These are phyloP conservation scores for Cephalotrichum gorgonifer DNA, from an alignment of 2,329 filamentous ascomycete species.

Conservation along the genomic window DNA sequence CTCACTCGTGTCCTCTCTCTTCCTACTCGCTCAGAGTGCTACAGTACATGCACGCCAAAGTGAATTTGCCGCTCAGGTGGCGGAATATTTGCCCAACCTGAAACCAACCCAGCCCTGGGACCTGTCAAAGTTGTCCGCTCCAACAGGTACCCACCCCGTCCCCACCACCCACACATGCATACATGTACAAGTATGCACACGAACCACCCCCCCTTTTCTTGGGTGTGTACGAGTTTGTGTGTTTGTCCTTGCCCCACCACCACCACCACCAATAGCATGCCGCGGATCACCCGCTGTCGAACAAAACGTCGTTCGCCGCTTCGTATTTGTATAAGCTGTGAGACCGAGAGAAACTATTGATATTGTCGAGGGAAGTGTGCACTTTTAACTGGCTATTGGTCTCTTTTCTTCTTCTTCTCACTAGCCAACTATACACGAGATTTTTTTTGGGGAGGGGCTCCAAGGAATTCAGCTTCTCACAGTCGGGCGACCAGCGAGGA, in stretches of 20 bases:
- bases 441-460: no score
- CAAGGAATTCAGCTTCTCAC: no score
- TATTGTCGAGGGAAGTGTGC: no score
- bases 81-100: conserved; percentile 3
- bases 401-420: no score
- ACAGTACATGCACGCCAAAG: no score
- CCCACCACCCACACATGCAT: background rate
- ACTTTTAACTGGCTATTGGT: background rate
- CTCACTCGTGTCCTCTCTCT: no score
- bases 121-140: background rate
- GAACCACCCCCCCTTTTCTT: no score
- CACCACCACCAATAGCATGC: background rate
- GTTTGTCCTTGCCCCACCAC: background rate
- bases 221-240: background rate
- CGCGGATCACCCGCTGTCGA: background rate
- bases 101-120: conserved; percentile 5
- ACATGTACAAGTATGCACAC: no score
- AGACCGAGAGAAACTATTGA: no score
- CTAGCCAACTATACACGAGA: no score
- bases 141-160: background rate
- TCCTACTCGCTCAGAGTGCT: no score
- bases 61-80: conserved; percentile 3
- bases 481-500: no score
- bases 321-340: background rate
- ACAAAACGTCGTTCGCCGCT: background rate